Conservation (phyloP, 2,329 filamentous ascomycete genomes). For the Talaromyces funiculosus region DNA sequence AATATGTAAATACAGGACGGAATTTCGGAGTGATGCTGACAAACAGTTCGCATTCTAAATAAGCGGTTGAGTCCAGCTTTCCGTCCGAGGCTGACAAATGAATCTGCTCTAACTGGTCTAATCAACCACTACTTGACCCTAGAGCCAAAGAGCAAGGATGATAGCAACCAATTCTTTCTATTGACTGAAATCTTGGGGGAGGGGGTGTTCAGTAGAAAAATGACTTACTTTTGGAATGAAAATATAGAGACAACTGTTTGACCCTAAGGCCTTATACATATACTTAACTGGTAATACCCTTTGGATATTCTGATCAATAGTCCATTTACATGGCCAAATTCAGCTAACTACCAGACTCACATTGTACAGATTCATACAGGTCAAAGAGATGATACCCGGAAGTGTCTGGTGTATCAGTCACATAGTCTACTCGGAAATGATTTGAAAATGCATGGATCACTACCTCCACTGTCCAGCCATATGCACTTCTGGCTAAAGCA, state of each 20-base stretch:
- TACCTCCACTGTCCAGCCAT: neutral
- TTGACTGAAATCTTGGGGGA: neutral
- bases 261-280: neutral
- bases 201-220: neutral
- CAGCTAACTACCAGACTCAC: neutral
- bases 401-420: neutral
- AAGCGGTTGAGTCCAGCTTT: neutral
- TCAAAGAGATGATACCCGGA: neutral
- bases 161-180: neutral
- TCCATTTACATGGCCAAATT: neutral
- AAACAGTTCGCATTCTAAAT: neutral
- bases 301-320: neutral
- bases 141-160: neutral
- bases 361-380: too few species aligned
- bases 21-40: conserved; percentile 4
- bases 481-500: neutral
- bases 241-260: neutral
- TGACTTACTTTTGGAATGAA: too few species aligned
- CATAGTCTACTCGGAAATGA: neutral
- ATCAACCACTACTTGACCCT: neutral
- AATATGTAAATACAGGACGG: neutral
- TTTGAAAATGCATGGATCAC: neutral
- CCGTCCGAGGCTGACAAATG: neutral
- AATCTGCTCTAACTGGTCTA: neutral
- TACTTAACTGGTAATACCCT: neutral